A percentile compares a stretch with the other conserved stretches of the same genome.
These are phyloP conservation scores for Mycogone perniciosa DNA, from an alignment of 2,329 filamentous ascomycete genomes.

Conservation along the genomic window DNA sequence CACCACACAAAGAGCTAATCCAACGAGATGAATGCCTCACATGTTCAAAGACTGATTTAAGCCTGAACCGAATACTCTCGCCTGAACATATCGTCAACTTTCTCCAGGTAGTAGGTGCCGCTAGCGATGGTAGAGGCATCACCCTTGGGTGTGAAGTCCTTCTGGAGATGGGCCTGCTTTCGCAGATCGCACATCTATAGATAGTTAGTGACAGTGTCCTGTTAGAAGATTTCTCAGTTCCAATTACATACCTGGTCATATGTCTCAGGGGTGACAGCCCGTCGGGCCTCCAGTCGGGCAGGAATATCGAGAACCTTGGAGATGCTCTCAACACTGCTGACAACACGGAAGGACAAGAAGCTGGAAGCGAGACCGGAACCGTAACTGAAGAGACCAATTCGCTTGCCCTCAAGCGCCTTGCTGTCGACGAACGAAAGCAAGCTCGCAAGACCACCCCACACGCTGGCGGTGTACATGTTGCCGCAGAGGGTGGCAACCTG, in stretches of 20 bases:
- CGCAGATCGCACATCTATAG: slow-evolving; percentile 69
- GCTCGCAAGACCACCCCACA: slow-evolving; percentile 70
- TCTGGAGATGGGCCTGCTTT: slow-evolving; percentile 77
- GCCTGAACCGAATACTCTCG: slow-evolving; percentile 71
- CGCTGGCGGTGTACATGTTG: slow-evolving; percentile 63
- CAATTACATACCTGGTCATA: slow-evolving; percentile 57
- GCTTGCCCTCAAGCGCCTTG: slow-evolving; percentile 62
- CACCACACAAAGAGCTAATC: slow-evolving; percentile 10
- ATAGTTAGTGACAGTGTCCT: slow-evolving; percentile 17
- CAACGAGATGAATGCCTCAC: neutral
- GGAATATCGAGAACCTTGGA: slow-evolving; percentile 63
- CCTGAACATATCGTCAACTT: slow-evolving; percentile 82
- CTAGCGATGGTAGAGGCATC: slow-evolving; percentile 57
- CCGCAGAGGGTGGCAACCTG: slow-evolving; percentile 72
- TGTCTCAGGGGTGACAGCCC: slow-evolving; percentile 60
- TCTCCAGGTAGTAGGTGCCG: slow-evolving; percentile 72
- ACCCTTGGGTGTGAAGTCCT: slow-evolving; percentile 66
- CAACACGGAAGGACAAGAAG: slow-evolving; percentile 68
- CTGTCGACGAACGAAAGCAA: slow-evolving; percentile 59
- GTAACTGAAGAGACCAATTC: slow-evolving; percentile 72
- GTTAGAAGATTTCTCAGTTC: neutral
- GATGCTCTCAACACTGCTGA: slow-evolving; percentile 63
- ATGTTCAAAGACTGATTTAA: slow-evolving; percentile 33
- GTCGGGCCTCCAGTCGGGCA: slow-evolving; percentile 58
- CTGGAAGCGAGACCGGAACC: slow-evolving; percentile 67